Evolutionary conservation across 257 asterid genomes (phyloP).

Genomic region (Nicotiana sylvestris): DNA sequence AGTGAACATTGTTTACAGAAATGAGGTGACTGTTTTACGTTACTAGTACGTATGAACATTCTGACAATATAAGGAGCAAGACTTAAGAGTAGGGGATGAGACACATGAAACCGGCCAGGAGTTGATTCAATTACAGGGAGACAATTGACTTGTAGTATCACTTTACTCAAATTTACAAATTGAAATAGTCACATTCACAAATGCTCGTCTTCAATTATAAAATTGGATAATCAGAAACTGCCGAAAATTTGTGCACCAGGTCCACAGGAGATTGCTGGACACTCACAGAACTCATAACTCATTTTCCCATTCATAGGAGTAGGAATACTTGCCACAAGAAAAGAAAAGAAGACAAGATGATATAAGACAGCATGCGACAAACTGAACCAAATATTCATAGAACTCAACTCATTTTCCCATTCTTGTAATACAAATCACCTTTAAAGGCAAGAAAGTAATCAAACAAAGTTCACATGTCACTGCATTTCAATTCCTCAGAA

Average conservation of each 20-base stretch:
- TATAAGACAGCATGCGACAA: not conserved
- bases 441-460: not conserved
- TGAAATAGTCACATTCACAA: not conserved
- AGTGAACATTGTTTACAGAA: not conserved
- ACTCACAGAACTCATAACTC: not conserved
- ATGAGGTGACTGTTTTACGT: no score
- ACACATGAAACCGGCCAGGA: not conserved
- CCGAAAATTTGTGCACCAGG: not conserved
- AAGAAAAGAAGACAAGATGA: not conserved
- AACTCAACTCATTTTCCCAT: not conserved
- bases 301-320: not conserved
- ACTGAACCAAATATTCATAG: not conserved
- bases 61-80: not conserved
- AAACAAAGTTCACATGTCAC: not conserved
- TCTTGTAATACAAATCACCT: not conserved
- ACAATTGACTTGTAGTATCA: not conserved
- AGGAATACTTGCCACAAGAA: not conserved
- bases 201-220: not conserved
- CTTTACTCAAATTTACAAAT: not conserved
- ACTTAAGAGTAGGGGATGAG: not conserved
- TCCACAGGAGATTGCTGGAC: not conserved
- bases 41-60: no score
- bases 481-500: slow-evolving; percentile 25
- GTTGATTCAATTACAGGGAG: no score
- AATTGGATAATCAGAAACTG: not conserved